phyloP scores from a whole-genome alignment of 2,329 filamentous ascomycete species.

The Dactylellina haptotyla region DNA sequence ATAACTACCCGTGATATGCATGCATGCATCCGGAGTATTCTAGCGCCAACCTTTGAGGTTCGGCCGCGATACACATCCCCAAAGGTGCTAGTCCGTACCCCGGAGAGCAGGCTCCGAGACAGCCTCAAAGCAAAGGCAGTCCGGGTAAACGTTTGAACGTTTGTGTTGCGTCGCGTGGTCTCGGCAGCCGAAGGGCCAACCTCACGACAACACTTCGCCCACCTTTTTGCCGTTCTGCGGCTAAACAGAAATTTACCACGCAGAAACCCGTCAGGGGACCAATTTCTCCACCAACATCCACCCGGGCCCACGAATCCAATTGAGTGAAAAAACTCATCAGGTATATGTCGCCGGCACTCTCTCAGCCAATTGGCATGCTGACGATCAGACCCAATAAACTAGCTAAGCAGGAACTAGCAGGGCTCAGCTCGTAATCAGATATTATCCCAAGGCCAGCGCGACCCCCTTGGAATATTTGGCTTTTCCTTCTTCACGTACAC shows the following conservation, averaged over 20 bases:
- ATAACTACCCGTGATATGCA: too few relatives aligned
- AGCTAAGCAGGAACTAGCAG: too few relatives aligned
- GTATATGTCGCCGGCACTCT: not conserved
- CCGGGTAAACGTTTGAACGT: not conserved
- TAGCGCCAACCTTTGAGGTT: too few relatives aligned
- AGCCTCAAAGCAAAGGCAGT: too few relatives aligned
- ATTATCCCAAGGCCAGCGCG: not conserved
- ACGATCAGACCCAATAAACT: too few relatives aligned
- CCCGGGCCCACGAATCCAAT: not conserved
- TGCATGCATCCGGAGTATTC: too few relatives aligned
- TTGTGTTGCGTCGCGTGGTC: slow-evolving; percentile 19
- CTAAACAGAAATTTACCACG: slow-evolving; percentile 31
- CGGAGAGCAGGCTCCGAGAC: too few relatives aligned
- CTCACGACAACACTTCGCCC: not conserved
- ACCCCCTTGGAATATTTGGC: not conserved
- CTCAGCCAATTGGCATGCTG: not conserved
- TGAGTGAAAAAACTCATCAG: too few relatives aligned
- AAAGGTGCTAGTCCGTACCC: too few relatives aligned
- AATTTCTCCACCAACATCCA: not conserved
- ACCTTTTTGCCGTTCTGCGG: slow-evolving; percentile 20
- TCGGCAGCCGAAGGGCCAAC: slow-evolving; percentile 42
- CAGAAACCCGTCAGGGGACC: too few relatives aligned
- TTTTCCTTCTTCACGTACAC: not conserved
- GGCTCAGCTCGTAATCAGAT: too few relatives aligned
- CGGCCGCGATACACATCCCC: too few relatives aligned